Evolutionary conservation across 768 basidiomycete species (phyloP), one percentile per base, ranked within the genome.

Genomic region (Trametes cubensis): DNA sequence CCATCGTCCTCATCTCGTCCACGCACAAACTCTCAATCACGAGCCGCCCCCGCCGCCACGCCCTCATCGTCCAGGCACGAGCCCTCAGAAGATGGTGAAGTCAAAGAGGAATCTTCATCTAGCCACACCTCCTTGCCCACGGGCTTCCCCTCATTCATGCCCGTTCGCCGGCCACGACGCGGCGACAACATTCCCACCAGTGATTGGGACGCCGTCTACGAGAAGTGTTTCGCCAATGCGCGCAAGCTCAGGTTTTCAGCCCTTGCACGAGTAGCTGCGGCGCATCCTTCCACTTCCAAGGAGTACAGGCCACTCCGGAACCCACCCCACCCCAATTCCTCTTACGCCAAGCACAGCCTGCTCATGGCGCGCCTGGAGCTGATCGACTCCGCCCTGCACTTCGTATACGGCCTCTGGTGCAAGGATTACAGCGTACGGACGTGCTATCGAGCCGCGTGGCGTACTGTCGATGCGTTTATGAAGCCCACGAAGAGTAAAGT

Each of bases 181-280:
- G 86, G 88, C 63, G 63, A 64, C 28, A 60, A 45, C 39, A 64
- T 66, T 21, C 60, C 66, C 80, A 80, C 70, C 75, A 79, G 77
- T 41, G 80, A 86, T 67, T 86, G 80, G 70, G 85, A 89, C 55
- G 76, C 75, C 41, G 76, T 91, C 44, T 84, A 91, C 68, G 83
- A 88, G 71, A 85, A 81, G 70, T 93, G 90, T 70, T 85, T 90
- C 66, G 75, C 74, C 4, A 81, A 83, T 20, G 92, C 89, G 21
- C 85, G 90, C 60, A 77, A 81, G 66, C 87, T 94, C 71, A 93
- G 94, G 75, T 92, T 90, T 71, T 92, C 91, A 1, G 90, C 91
- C 25, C 89, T 92, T 70, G 83, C 86, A 47, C 86, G 91, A 40
- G 86, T 90, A 67, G 86, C 84, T 83, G 88, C 90, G 18, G 86